Conservation (phyloP, 192 early-diverging fungal genomes). For the Kickxella alabastrina region DNA sequence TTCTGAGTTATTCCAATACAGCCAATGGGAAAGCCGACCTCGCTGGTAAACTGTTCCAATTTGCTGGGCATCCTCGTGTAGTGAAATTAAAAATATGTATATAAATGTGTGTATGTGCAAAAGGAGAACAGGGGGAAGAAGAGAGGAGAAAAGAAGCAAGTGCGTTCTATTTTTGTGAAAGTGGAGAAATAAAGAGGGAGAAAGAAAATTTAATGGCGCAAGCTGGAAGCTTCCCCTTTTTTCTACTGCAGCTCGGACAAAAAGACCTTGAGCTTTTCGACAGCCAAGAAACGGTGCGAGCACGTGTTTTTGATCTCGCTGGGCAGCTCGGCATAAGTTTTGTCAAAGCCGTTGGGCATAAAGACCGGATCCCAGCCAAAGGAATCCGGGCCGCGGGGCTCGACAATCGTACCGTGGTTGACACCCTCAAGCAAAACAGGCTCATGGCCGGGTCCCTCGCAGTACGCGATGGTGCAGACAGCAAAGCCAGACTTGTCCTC, state of each 20-base stretch:
- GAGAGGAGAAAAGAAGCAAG: background rate
- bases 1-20: slow-evolving; percentile 56
- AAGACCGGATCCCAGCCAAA: slow-evolving; percentile 99
- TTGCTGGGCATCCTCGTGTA: slow-evolving; percentile 11
- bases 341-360: slow-evolving; percentile 68
- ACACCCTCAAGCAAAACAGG: slow-evolving; percentile 85
- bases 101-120: background rate
- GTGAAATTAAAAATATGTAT: background rate
- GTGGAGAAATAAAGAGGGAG: background rate
- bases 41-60: slow-evolving; percentile 20
- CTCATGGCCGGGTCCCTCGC: slow-evolving; percentile 73
- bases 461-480: slow-evolving; percentile 88
- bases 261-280: slow-evolving; percentile 64
- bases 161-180: background rate
- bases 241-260: slow-evolving; percentile 20
- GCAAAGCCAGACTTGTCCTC: slow-evolving; percentile 87
- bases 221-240: too few relatives aligned
- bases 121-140: background rate
- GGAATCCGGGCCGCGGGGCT: slow-evolving; percentile 68
- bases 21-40: slow-evolving; percentile 60
- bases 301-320: slow-evolving; percentile 82
- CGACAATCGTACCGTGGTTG: slow-evolving; percentile 78
- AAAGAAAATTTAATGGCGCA: background rate
- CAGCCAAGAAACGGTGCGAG: slow-evolving; percentile 78
- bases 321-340: slow-evolving; percentile 86